Evolutionary conservation across 2,329 filamentous ascomycete species (phyloP).

Genomic region (Blastomyces percursus): DNA sequence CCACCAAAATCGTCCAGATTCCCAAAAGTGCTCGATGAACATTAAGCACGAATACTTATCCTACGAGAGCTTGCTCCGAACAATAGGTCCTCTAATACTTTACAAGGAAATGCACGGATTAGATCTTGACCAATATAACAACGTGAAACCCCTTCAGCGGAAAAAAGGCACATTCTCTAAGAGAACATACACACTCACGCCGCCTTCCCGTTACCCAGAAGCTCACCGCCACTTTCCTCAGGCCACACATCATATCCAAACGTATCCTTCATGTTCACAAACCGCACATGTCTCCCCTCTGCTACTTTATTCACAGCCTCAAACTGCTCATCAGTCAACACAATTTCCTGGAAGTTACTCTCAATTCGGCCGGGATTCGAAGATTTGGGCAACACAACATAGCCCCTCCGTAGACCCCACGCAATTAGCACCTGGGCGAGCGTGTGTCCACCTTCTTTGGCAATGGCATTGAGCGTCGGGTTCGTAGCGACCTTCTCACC

Average conservation of each 20-base stretch:
- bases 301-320: slow-evolving; percentile 53
- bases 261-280: slow-evolving; percentile 74
- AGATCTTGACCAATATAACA: background rate
- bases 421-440: slow-evolving; percentile 53
- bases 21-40: background rate
- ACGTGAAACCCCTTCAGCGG: background rate
- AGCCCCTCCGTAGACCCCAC: slow-evolving; percentile 56
- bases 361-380: slow-evolving; percentile 55
- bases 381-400: slow-evolving; percentile 59
- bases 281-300: slow-evolving; percentile 55
- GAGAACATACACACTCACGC: background rate
- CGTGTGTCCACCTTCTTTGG: slow-evolving; percentile 46
- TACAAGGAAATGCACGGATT: background rate
- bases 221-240: slow-evolving; percentile 37
- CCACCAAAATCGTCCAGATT: background rate
- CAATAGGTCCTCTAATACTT: background rate
- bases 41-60: background rate
- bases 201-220: slow-evolving; percentile 21
- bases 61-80: slow-evolving; percentile 1
- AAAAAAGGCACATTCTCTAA: background rate
- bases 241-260: slow-evolving; percentile 65
- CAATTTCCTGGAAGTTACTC: slow-evolving; percentile 56
- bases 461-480: slow-evolving; percentile 47
- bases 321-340: slow-evolving; percentile 48
- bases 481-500: slow-evolving; percentile 56